Base-by-base conservation (phyloP, 495 filamentous ascomycete genomes). In the Pseudotulostoma volvatum region DNA sequence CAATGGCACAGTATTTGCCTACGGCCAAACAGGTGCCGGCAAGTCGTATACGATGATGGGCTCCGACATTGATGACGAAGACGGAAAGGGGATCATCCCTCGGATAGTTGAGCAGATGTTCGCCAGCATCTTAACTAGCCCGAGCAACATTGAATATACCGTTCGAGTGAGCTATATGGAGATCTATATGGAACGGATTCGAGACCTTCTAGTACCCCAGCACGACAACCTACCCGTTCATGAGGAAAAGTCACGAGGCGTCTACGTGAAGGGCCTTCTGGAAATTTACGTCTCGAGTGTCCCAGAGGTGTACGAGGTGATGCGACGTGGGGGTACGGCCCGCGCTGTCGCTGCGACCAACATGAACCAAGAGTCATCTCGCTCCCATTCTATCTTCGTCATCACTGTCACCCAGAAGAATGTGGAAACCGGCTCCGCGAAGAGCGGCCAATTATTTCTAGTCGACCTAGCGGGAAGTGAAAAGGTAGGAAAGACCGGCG, bases 21-120 rank as follows among this genome's bases (percentile, higher is more conserved):
- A 97, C 55, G 90, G 90, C 55, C 90, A 97, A 67, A 97, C 90
- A 1, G 90, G 90, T 57, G 87, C 92, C 3, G 90, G 90, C 59
- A 97, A 97, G 65, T 96, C 90, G 11, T 96, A 87, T 57, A 95
- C 87, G 0, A 97, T 97, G 90, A 97, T 96, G 90, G 87, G 87
- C 38, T 79, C 77, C 16, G 87, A 88, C 61, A 95, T 96, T 56
- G 90, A 93, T 49, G 83, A 95, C 58, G 81, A 86, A 0, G 68
- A 76, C 38, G 76, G 76, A 45, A 85, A 84, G 57, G 90, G 90
- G 68, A 83, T 97, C 18, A 97, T 94, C 47, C 90, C 90, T 23
- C 79, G 90, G 45, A 97, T 97, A 46, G 83, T 96, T 46, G 84
- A 95, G 58, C 90, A 97, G 59, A 94, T 97, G 50, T 97, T 97